These are phyloP conservation scores for Chaetomium strumarium DNA, from an alignment of 2,329 filamentous ascomycete genomes.

Conservation along the genomic window DNA sequence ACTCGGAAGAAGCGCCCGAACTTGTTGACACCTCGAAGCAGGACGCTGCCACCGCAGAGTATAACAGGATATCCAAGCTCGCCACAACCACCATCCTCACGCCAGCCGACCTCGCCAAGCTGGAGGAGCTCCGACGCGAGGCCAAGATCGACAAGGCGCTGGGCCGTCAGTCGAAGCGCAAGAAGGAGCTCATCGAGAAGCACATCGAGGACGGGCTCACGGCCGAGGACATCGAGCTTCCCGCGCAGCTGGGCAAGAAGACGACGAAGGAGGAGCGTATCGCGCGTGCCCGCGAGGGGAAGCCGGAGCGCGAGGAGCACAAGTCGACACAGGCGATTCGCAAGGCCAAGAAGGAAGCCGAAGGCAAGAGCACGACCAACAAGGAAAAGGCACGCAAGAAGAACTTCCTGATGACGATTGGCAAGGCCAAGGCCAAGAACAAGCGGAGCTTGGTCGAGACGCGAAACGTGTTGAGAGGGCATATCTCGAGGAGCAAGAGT, in stretches of 20 bases:
- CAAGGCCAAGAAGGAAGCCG: conserved; percentile 77
- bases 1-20: conserved; percentile 23
- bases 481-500: conserved; percentile 75
- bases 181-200: conserved; percentile 47
- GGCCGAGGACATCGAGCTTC: conserved; percentile 84
- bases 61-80: conserved; percentile 59
- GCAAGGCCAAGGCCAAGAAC: conserved; percentile 92
- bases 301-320: conserved; percentile 71
- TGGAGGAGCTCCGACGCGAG: conserved; percentile 76
- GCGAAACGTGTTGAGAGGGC: conserved; percentile 70
- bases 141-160: conserved; percentile 63
- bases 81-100: conserved; percentile 94
- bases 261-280: conserved; percentile 84
- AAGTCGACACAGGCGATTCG: conserved; percentile 78
- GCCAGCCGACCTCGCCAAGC: conserved; percentile 90
- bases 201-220: conserved; percentile 86
- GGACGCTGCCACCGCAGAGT: conserved; percentile 38
- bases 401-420: conserved; percentile 97
- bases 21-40: conserved; percentile 37
- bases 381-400: conserved; percentile 95
- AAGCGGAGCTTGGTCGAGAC: conserved; percentile 90
- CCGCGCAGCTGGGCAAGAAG: conserved; percentile 75
- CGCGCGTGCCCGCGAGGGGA: conserved; percentile 74
- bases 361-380: conserved; percentile 96
- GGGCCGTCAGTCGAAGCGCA: conserved; percentile 41